A percentile compares a stretch with the other conserved stretches of the same genome.
Conservation (phyloP, 202 grass and related monocot genomes). For the Setaria viridis region DNA sequence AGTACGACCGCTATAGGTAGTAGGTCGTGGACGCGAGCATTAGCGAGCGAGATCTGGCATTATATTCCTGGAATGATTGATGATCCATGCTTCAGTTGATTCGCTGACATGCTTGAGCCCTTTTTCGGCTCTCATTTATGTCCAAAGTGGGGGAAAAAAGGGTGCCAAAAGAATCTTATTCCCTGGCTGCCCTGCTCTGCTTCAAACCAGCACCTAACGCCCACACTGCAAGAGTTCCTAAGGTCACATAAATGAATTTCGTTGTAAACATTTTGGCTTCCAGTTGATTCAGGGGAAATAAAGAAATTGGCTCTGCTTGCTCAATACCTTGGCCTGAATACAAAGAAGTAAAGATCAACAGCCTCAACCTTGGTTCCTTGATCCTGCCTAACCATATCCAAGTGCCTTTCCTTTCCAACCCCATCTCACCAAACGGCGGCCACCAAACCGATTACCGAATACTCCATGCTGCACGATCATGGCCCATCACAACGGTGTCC, state of each 20-base stretch:
- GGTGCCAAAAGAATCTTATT: neutral
- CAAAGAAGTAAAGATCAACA: slow-evolving; percentile 18
- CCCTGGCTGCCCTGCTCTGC: neutral
- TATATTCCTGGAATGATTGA: slow-evolving; percentile 48
- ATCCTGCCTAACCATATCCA: slow-evolving; percentile 27
- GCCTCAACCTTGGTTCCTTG: slow-evolving; percentile 23
- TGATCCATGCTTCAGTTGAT: slow-evolving; percentile 12
- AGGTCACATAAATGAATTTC: neutral
- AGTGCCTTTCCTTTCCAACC: slow-evolving; percentile 38
- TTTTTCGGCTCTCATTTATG: slow-evolving; percentile 4
- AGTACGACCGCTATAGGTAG: slow-evolving; percentile 14
- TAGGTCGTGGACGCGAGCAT: slow-evolving; percentile 33
- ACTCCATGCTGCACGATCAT: neutral
- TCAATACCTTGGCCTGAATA: neutral
- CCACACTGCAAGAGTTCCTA: neutral
- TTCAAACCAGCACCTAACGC: slow-evolving; percentile 6
- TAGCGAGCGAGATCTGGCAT: neutral
- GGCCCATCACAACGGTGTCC: slow-evolving; percentile 28
- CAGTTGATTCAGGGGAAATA: neutral
- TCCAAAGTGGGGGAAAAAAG: neutral
- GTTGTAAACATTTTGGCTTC: neutral
- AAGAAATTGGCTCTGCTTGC: neutral
- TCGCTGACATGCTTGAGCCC: neutral
- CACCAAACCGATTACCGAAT: slow-evolving; percentile 22
- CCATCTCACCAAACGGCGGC: slow-evolving; percentile 50